Conservation (phyloP, 495 filamentous ascomycete species). For the Articulospora tetracladia region DNA sequence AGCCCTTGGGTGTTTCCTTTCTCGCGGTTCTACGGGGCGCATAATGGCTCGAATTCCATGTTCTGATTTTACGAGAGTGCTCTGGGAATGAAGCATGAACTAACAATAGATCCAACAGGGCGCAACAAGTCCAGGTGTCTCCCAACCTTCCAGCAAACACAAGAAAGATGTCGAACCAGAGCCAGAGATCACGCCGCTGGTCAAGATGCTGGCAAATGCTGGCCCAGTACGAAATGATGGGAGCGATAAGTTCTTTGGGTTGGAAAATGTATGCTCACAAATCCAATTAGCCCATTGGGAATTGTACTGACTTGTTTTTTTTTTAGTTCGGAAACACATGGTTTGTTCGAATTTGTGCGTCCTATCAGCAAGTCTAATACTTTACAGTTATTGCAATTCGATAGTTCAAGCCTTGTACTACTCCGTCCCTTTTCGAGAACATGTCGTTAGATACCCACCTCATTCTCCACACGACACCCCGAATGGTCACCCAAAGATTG, state of each 20-base stretch:
- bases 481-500: conserved; percentile 39
- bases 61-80: not conserved
- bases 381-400: conserved; percentile 86
- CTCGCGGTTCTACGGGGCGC: not conserved
- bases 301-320: conserved; percentile 22
- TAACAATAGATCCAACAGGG: conserved; percentile 12
- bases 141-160: conserved; percentile 16
- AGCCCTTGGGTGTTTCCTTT: not conserved
- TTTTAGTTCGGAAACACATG: conserved; percentile 93
- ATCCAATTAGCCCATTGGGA: not conserved
- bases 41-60: not conserved
- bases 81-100: not conserved
- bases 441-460: conserved; percentile 88
- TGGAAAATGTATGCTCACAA: conserved; percentile 79
- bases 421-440: conserved; percentile 90
- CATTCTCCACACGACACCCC: conserved; percentile 40
- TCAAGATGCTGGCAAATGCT: conserved; percentile 77
- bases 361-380: not conserved
- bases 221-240: conserved; percentile 80
- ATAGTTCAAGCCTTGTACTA: conserved; percentile 97
- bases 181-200: conserved; percentile 69
- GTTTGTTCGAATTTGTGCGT: conserved; percentile 36
- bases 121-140: conserved; percentile 15
- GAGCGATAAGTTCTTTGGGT: conserved; percentile 96
- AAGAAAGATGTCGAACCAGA: conserved; percentile 36